Base-by-base conservation (phyloP, 768 basidiomycete genomes). In the Russula brevipes region DNA sequence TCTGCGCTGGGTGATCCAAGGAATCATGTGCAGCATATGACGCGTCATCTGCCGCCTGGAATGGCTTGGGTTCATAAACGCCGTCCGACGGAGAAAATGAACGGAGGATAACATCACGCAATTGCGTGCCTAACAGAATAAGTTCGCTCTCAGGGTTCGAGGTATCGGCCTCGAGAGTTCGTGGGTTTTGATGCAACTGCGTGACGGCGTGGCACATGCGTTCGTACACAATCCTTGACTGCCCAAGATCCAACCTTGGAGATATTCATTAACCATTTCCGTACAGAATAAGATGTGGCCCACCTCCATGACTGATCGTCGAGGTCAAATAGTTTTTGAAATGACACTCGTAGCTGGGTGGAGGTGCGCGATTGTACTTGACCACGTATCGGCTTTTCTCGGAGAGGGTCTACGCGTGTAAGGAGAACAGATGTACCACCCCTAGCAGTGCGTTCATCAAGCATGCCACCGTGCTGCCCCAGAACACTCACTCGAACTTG, bases 171-270 rank as follows among this genome's bases (percentile, higher is more conserved):
- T 85, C 82, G 33, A 80, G 72, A 8, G 66, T 58, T 2, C 70
- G 69, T 0, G 85, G 82, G 66, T 93, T 82, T 19, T 80, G 75
- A 59, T 82, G 76, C 31, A 94, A 71, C 33, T 79, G 72, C 7
- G 73, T 68, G 30, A 94, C 79, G 10, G 93, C 91, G 2, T 78
- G 74, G 9, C 83, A 79, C 84, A 93, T 92, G 47, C 89, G 81
- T 36, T 84, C 78, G 63, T 81, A 85, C 14, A 85, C 79, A 51
- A 90, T 79, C 63, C 85, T 83, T 30, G 85, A 85, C 10, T 79
- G 78, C 5, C 87, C 88, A 2, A 92, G 72, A 69, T 95, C 94
- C 50, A 95, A 69, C 44, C 84, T 71, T 57, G 42, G 65, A 19
- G 38, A 45, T 31, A 49, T 41, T 44, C 38, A 58, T 45, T 58